These are phyloP conservation scores for Penicillium canariense DNA, from an alignment of 495 filamentous ascomycete genomes.

Conservation along the genomic window DNA sequence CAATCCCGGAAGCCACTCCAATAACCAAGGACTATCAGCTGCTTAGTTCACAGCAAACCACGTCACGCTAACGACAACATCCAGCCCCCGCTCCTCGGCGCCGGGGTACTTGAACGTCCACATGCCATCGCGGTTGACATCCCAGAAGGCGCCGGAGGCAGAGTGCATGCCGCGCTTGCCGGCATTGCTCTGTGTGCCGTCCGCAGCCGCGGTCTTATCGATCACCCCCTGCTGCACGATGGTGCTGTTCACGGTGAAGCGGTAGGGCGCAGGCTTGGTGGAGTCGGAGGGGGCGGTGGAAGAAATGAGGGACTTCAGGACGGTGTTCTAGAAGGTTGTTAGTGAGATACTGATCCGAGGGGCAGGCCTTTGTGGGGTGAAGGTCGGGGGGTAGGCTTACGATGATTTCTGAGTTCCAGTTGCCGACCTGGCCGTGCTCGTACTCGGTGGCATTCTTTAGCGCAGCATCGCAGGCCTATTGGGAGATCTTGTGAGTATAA, in stretches of 20 bases:
- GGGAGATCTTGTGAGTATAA: neutral
- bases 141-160: slow-evolving; percentile 93
- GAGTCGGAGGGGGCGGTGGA: slow-evolving; percentile 64
- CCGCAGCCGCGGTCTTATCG: slow-evolving; percentile 41
- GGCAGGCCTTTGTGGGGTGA: neutral
- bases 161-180: slow-evolving; percentile 95
- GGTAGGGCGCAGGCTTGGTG: slow-evolving; percentile 57
- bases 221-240: slow-evolving; percentile 82
- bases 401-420: slow-evolving; percentile 91
- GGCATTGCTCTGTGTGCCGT: slow-evolving; percentile 47
- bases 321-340: slow-evolving; percentile 60
- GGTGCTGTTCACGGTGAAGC: slow-evolving; percentile 94
- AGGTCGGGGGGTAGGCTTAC: slow-evolving; percentile 50
- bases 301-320: slow-evolving; percentile 80
- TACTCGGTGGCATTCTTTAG: slow-evolving; percentile 71
- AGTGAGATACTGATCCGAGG: slow-evolving; percentile 4
- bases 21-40: slow-evolving; percentile 1
- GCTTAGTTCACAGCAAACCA: slow-evolving; percentile 65
- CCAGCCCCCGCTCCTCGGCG: slow-evolving; percentile 78
- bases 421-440: slow-evolving; percentile 72
- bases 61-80: slow-evolving; percentile 86
- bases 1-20: slow-evolving; percentile 7
- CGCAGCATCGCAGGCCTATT: slow-evolving; percentile 77
- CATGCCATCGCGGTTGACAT: slow-evolving; percentile 95
- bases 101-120: slow-evolving; percentile 96